phyloP scores from a whole-genome alignment of 352 stramenopile genomes.

The Globisporangium spiculum region DNA sequence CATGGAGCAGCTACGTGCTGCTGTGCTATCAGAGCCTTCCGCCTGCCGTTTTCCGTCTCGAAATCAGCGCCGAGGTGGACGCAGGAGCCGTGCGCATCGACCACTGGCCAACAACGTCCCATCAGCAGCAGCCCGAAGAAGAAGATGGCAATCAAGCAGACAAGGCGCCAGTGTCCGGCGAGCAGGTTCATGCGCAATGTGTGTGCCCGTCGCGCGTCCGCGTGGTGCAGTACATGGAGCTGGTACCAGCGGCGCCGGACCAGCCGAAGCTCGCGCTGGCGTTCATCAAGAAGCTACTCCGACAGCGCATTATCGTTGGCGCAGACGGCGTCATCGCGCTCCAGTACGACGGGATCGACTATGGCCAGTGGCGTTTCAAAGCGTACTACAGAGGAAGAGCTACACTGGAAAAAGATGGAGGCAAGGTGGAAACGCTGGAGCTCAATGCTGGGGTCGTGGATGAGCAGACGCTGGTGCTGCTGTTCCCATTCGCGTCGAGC shows the following conservation, averaged over 20 bases:
- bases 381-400: conserved; percentile 39
- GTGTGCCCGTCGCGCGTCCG: conserved; percentile 28
- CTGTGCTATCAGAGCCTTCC: conserved; percentile 15
- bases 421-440: not conserved
- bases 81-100: conserved; percentile 34
- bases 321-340: conserved; percentile 31
- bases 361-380: conserved; percentile 54
- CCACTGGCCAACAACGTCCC: conserved; percentile 31
- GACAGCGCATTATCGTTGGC: conserved; percentile 32
- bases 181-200: conserved; percentile 20
- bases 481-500: conserved; percentile 43
- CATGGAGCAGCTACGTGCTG: conserved; percentile 30
- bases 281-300: conserved; percentile 58
- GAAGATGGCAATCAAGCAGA: not conserved
- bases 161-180: not conserved
- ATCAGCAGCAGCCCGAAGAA: not conserved
- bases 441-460: conserved; percentile 45
- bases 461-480: conserved; percentile 56
- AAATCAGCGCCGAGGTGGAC: conserved; percentile 21
- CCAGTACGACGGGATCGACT: conserved; percentile 48
- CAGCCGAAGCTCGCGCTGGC: conserved; percentile 40
- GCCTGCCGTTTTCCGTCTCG: conserved; percentile 40
- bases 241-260: conserved; percentile 32
- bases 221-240: conserved; percentile 49
- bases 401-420: not conserved